Percentiles rank a stretch among this genome's conserved stretches.
phyloP scores from a whole-genome alignment of 1,284 basidiomycete genomes.

The Ceratobasidium sp. region DNA sequence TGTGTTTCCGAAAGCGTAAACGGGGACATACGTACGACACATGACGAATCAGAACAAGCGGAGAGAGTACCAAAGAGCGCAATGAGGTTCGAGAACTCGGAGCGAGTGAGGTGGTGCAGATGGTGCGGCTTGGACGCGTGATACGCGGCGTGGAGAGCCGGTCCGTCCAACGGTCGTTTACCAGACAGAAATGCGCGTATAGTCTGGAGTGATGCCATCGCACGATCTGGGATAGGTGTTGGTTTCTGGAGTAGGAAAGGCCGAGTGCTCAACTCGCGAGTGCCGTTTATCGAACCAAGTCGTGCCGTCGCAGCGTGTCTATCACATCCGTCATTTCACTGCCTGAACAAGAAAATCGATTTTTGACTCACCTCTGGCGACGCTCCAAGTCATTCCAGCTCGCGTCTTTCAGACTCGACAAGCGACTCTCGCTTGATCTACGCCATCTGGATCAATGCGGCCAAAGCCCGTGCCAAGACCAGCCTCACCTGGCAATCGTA shows the following conservation, averaged over 20 bases:
- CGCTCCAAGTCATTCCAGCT: background rate
- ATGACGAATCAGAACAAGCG: background rate
- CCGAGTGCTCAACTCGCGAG: background rate
- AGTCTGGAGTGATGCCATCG: background rate
- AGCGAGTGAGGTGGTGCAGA: slow-evolving; percentile 1
- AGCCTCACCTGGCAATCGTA: background rate
- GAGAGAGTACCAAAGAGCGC: slow-evolving; percentile 8
- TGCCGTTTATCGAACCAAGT: too few relatives aligned
- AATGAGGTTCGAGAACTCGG: slow-evolving; percentile 23
- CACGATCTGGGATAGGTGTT: background rate
- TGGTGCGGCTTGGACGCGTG: background rate
- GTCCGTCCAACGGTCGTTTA: background rate
- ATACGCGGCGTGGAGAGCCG: background rate
- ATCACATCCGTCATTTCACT: background rate
- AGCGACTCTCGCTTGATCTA: background rate
- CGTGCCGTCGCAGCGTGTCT: background rate
- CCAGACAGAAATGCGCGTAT: background rate
- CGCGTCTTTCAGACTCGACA: background rate
- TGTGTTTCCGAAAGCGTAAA: background rate
- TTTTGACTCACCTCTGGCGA: background rate
- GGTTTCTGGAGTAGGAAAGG: background rate
- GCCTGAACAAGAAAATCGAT: background rate
- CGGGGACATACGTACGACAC: background rate
- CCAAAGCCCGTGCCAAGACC: background rate
- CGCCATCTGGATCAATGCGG: background rate